These are phyloP conservation scores for Xylaria nigripes DNA, from an alignment of 495 filamentous ascomycete species.

Conservation along the genomic window DNA sequence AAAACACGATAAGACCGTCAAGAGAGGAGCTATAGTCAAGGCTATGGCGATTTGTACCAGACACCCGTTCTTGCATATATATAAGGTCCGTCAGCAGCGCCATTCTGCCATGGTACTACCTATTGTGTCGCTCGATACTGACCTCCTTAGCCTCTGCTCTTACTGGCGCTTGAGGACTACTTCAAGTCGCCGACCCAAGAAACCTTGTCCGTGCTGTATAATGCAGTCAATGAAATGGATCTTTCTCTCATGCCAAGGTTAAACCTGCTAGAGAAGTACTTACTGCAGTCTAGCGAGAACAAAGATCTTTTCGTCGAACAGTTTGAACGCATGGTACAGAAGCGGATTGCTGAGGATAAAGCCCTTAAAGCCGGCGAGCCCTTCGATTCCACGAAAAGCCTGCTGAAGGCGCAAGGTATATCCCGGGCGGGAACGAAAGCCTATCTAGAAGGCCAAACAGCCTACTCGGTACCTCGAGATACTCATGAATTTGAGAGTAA, in stretches of 20 bases:
- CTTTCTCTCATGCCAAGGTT: slow-evolving; percentile 87
- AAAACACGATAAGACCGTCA: slow-evolving; percentile 85
- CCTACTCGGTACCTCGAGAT: slow-evolving; percentile 71
- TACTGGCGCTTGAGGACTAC: slow-evolving; percentile 95
- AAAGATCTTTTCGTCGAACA: slow-evolving; percentile 98
- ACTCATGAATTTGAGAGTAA: slow-evolving; percentile 96
- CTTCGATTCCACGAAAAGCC: slow-evolving; percentile 40
- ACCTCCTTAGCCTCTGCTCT: slow-evolving; percentile 64
- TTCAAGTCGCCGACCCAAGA: slow-evolving; percentile 87
- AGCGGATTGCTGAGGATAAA: slow-evolving; percentile 46
- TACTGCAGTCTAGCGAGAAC: slow-evolving; percentile 82
- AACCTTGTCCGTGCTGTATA: slow-evolving; percentile 81
- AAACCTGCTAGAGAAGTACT: slow-evolving; percentile 71
- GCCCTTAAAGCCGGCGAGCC: slow-evolving; percentile 33
- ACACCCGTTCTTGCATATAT: slow-evolving; percentile 98
- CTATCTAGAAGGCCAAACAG: slow-evolving; percentile 40
- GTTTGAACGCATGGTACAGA: slow-evolving; percentile 87
- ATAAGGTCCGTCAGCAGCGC: slow-evolving; percentile 57
- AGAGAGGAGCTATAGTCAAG: slow-evolving; percentile 90
- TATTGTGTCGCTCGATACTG: slow-evolving; percentile 14
- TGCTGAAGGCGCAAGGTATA: slow-evolving; percentile 39
- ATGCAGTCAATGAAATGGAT: slow-evolving; percentile 94
- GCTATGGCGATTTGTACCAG: slow-evolving; percentile 99
- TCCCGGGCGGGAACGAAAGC: slow-evolving; percentile 48
- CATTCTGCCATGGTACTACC: not conserved